Base-by-base conservation (phyloP, 1,139 yeast species). In the Sporopachydermia cereana region DNA sequence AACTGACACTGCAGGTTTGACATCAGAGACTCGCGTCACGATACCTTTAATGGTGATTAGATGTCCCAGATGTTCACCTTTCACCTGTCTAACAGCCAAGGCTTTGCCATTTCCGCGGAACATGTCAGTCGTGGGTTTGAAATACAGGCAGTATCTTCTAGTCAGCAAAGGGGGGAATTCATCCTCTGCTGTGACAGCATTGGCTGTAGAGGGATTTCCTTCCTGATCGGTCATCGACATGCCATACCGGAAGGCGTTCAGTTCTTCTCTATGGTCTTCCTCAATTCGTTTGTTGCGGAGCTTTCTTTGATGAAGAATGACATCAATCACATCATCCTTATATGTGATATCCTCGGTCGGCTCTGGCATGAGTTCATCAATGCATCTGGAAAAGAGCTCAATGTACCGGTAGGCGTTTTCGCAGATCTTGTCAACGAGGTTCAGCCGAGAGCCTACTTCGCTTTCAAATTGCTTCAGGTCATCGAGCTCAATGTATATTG, bases 1-100 rank as follows among this genome's bases (percentile, higher is more conserved):
- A 47, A 91, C 96, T 51, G 77, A 71, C 5, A 91, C 86, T 4
- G 86, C 72, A 3, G 99, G 99, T 63, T 89, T 91, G 43, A 93
- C 98, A 60, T 93, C 98, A 1, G 95, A 82, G 2, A 89, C 96
- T 54, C 98, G 74, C 16, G 97, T 91, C 44, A 91, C 88, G 53
- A 93, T 91, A 45, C 98, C 99, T 53, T 96, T 71, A 3, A 89
- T 83, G 0, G 96, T 89, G 55, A 93, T 83, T 52, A 84, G 73
- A 54, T 83, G 79, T 41, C 99, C 99, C 45, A 93, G 73, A 51
- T 77, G 79, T 43, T 72, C 68, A 46, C 97, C 97, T 58, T 80
- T 83, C 50, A 91, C 81, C 55, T 88, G 91, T 60, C 98, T 77
- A 3, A 91, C 97, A 2, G 96, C 84, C 51, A 86, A 66, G 2